Percentiles rank a stretch among this genome's conserved stretches.
Conservation (phyloP, 2,329 filamentous ascomycete species). For the Fusarium paranaense region DNA sequence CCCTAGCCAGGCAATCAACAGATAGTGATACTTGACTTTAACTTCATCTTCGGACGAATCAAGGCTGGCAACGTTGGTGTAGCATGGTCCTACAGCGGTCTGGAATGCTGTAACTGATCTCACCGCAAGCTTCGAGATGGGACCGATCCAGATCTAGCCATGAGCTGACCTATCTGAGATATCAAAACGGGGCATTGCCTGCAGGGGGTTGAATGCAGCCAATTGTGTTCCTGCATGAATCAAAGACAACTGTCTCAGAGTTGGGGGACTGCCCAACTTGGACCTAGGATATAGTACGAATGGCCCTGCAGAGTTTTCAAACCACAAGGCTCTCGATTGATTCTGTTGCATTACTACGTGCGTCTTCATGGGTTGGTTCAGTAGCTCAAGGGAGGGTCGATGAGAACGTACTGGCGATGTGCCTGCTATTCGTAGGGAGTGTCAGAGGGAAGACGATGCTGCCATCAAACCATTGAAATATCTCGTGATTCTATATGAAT, state of each 20-base stretch:
- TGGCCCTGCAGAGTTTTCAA: neutral
- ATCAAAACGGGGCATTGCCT: neutral
- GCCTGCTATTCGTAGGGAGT: neutral
- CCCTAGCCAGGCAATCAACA: too few relatives aligned
- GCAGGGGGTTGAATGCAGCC: neutral
- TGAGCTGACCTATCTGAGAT: neutral
- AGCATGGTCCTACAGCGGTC: too few relatives aligned
- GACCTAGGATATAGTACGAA: neutral
- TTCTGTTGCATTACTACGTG: neutral
- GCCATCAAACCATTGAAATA: neutral
- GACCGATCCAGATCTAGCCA: neutral
- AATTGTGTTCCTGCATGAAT: neutral
- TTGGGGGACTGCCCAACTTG: neutral
- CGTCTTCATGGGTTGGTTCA: neutral
- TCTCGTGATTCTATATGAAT: neutral
- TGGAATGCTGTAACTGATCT: neutral
- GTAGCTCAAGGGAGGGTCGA: neutral
- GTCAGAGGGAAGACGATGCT: neutral
- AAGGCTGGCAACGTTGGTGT: too few relatives aligned
- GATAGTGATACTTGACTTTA: neutral
- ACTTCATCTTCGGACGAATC: neutral
- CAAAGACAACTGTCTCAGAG: neutral
- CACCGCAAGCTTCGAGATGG: neutral
- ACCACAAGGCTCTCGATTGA: too few relatives aligned
- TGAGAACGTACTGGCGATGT: neutral